phyloP scores from a whole-genome alignment of 495 filamentous ascomycete species.

The Trichoderma orchidacearum region DNA sequence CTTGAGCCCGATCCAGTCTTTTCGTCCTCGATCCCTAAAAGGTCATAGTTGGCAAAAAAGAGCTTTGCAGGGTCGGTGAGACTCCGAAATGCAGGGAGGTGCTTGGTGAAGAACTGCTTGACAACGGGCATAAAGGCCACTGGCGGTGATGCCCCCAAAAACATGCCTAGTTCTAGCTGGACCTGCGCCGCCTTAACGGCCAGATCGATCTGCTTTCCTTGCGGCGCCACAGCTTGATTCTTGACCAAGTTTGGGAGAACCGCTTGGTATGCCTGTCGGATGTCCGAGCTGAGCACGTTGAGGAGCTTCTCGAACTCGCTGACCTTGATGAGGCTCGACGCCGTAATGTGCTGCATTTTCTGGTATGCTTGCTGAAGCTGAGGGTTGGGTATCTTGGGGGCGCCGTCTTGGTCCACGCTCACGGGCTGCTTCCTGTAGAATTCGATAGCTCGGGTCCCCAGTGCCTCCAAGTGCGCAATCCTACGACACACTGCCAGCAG shows the following conservation, averaged over 20 bases:
- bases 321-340: slow-evolving; percentile 26
- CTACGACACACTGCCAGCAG: slow-evolving; percentile 54
- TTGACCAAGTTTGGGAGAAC: slow-evolving; percentile 19
- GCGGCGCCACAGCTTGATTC: slow-evolving; percentile 10
- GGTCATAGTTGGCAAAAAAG: slow-evolving; percentile 33
- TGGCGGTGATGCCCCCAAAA: slow-evolving; percentile 29
- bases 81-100: slow-evolving; percentile 22
- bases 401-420: slow-evolving; percentile 1
- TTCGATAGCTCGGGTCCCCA: slow-evolving; percentile 18
- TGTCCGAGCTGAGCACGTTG: slow-evolving; percentile 22
- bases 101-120: slow-evolving; percentile 27
- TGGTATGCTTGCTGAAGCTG: slow-evolving; percentile 32
- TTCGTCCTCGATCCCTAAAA: slow-evolving; percentile 34
- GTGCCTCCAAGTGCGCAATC: slow-evolving; percentile 33
- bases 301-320: slow-evolving; percentile 36
- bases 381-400: slow-evolving; percentile 12
- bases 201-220: slow-evolving; percentile 18
- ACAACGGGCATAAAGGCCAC: slow-evolving; percentile 33
- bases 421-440: slow-evolving; percentile 16
- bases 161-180: slow-evolving; percentile 34
- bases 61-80: slow-evolving; percentile 29
- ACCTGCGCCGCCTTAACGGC: slow-evolving; percentile 19
- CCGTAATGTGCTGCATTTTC: slow-evolving; percentile 27
- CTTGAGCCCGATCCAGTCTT: slow-evolving; percentile 11
- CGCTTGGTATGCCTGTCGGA: slow-evolving; percentile 31